phyloP scores from a whole-genome alignment of 2,329 filamentous ascomycete species.

The Xylaria sp. region DNA sequence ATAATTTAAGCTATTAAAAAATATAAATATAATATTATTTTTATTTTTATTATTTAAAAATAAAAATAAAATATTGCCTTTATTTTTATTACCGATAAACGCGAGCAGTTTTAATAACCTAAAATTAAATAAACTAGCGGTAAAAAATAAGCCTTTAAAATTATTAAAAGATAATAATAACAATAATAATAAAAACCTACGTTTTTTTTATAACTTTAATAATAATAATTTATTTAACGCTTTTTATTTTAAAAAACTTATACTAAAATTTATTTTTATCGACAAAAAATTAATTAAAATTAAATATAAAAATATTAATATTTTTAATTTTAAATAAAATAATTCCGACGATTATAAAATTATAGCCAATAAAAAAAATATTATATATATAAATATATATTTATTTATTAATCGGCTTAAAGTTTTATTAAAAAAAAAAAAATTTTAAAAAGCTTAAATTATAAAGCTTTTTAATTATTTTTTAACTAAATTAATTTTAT shows the following conservation, averaged over 20 bases:
- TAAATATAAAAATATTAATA: neutral
- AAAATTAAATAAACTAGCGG: too few relatives aligned
- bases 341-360: neutral
- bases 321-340: neutral
- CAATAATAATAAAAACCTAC: neutral
- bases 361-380: neutral
- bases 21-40: neutral
- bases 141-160: too few relatives aligned
- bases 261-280: neutral
- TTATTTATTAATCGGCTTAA: neutral
- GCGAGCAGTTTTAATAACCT: too few relatives aligned
- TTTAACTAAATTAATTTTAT: neutral
- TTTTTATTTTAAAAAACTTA: neutral
- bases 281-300: neutral
- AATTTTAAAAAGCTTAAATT: neutral
- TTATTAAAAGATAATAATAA: neutral
- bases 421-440: neutral
- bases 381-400: neutral
- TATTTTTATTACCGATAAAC: too few relatives aligned
- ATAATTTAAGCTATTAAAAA: too few relatives aligned
- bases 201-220: too few relatives aligned
- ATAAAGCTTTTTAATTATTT: neutral
- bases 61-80: too few relatives aligned
- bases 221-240: too few relatives aligned
- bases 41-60: too few relatives aligned